Conservation (phyloP, 2,329 filamentous ascomycete species). For the Chalaropsis ovoidea region DNA sequence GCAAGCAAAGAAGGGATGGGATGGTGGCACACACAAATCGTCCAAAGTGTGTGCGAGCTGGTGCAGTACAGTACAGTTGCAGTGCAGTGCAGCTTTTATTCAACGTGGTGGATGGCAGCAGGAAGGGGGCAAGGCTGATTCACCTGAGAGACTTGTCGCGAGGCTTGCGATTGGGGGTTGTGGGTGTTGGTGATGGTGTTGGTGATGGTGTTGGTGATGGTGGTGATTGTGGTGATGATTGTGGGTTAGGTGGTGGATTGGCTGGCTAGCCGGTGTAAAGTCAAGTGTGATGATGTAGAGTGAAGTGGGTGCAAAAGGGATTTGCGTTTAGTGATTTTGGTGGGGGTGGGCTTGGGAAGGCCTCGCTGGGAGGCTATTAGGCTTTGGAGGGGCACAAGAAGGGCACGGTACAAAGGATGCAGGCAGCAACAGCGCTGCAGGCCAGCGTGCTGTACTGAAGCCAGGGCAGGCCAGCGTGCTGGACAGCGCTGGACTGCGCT, state of each 20-base stretch:
- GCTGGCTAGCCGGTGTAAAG: conserved; percentile 2
- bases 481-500: neutral
- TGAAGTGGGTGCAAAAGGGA: conserved; percentile 3
- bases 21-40: no score
- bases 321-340: conserved; percentile 14
- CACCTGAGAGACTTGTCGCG: conserved; percentile 18
- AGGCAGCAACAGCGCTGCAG: neutral
- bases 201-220: no score
- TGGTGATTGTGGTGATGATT: conserved; percentile 1
- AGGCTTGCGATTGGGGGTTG: conserved; percentile 9
- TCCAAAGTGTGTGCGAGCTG: no score
- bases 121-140: conserved; percentile 13
- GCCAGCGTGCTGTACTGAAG: neutral
- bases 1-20: no score
- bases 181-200: neutral
- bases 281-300: conserved; percentile 7
- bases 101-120: no score
- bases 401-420: neutral
- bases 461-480: no score
- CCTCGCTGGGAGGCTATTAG: neutral
- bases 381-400: conserved; percentile 18
- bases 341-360: conserved; percentile 6
- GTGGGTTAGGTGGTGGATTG: conserved; percentile 10
- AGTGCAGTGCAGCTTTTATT: no score
- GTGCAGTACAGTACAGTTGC: no score